Conservation (phyloP, 1,139 yeast species). For the Kurtzmaniella quercitrusa region DNA sequence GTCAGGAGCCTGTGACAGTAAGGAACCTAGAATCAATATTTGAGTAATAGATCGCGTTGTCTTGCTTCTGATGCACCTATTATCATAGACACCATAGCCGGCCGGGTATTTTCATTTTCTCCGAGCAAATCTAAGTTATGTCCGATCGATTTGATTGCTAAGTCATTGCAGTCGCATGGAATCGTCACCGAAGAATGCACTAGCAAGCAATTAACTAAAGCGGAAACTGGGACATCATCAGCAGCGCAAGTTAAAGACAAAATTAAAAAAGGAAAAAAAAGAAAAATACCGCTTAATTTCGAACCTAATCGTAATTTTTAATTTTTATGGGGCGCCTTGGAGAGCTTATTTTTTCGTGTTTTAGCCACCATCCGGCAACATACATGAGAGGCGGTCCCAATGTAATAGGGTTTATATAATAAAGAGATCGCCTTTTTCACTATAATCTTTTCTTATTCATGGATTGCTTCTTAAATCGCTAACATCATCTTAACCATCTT, state of each 20-base stretch:
- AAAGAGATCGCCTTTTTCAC: too few relatives aligned
- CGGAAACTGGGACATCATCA: background rate
- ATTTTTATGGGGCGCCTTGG: background rate
- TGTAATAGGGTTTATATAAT: background rate
- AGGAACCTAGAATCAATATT: too few relatives aligned
- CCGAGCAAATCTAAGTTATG: too few relatives aligned
- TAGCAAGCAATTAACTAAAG: background rate
- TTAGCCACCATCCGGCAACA: background rate
- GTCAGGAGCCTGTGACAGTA: too few relatives aligned
- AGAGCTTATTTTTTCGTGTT: background rate
- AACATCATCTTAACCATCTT: too few relatives aligned
- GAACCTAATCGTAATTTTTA: background rate
- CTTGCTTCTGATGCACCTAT: too few relatives aligned
- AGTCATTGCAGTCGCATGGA: background rate
- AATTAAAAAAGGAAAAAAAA: background rate
- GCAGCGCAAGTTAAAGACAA: too few relatives aligned
- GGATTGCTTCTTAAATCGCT: too few relatives aligned
- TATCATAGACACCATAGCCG: too few relatives aligned
- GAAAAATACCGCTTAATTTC: background rate
- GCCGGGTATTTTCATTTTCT: too few relatives aligned
- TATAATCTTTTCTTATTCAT: too few relatives aligned
- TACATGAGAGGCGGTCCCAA: slow-evolving; percentile 1
- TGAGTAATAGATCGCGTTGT: too few relatives aligned
- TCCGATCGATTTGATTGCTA: background rate
- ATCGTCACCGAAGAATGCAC: background rate